These are phyloP conservation scores for Naganishia vaughanmartiniae DNA, from an alignment of 768 basidiomycete genomes.

Conservation along the genomic window DNA sequence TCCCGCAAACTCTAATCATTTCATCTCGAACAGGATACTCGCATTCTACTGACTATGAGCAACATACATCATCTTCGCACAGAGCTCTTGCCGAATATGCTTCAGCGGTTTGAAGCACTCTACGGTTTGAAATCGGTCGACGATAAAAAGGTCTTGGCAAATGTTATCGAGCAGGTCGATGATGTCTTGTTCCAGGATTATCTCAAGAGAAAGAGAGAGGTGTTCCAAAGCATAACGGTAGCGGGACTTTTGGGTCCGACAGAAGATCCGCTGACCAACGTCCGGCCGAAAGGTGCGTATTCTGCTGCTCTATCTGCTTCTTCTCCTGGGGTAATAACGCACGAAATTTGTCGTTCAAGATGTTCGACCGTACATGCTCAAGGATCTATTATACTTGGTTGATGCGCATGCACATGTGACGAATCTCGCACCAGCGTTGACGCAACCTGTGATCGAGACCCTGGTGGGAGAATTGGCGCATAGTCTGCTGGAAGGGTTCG, in stretches of 20 bases:
- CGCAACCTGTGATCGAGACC: constrained; percentile 75
- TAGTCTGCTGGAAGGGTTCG: constrained; percentile 80
- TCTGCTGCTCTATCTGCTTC: not conserved
- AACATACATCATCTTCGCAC: constrained; percentile 77
- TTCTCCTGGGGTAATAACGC: not conserved
- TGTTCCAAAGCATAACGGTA: constrained; percentile 66
- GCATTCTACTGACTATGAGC: constrained; percentile 81
- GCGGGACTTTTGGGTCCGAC: constrained; percentile 65
- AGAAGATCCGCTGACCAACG: constrained; percentile 48
- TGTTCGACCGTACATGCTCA: constrained; percentile 91
- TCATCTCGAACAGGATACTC: constrained; percentile 64
- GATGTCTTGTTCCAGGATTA: constrained; percentile 85
- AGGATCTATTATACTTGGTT: constrained; percentile 81
- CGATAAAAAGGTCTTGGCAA: constrained; percentile 73
- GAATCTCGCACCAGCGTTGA: constrained; percentile 70
- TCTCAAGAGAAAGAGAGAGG: constrained; percentile 73
- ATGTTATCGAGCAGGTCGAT: constrained; percentile 78
- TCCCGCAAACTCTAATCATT: not conserved
- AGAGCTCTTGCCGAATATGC: constrained; percentile 71
- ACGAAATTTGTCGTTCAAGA: constrained; percentile 56
- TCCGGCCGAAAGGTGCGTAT: constrained; percentile 5
- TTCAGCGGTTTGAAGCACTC: constrained; percentile 72
- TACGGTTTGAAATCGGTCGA: constrained; percentile 69
- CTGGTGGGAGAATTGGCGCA: constrained; percentile 79
- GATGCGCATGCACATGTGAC: constrained; percentile 87